Conservation (phyloP, 192 early-diverging fungal genomes). For the Tieghemiomyces parasiticus region DNA sequence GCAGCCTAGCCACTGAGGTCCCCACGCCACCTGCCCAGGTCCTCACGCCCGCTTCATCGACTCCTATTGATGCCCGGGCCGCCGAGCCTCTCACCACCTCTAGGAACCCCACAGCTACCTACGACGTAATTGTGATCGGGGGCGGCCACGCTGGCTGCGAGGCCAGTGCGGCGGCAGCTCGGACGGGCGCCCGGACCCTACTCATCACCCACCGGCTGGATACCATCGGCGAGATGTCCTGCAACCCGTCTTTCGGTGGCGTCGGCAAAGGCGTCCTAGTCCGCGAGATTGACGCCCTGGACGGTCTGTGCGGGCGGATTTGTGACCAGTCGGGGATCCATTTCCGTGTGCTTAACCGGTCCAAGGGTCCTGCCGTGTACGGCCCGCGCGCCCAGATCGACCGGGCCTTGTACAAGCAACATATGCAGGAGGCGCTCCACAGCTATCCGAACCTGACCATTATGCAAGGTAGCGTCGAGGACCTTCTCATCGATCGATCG, state of each 20-base stretch:
- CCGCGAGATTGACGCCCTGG: slow-evolving; percentile 65
- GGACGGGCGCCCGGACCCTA: slow-evolving; percentile 53
- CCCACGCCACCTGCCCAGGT: background rate
- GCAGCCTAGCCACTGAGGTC: background rate
- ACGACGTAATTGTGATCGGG: slow-evolving; percentile 68
- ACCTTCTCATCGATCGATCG: slow-evolving; percentile 41
- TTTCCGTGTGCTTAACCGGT: slow-evolving; percentile 65
- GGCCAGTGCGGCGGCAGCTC: slow-evolving; percentile 60
- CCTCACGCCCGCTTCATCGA: background rate
- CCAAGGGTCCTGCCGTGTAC: slow-evolving; percentile 70
- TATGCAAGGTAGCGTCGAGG: slow-evolving; percentile 49
- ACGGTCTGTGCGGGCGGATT: slow-evolving; percentile 66
- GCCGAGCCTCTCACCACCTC: background rate
- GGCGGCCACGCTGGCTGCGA: slow-evolving; percentile 78
- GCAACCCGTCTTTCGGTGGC: slow-evolving; percentile 76
- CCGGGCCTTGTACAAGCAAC: slow-evolving; percentile 56
- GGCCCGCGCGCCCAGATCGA: slow-evolving; percentile 74
- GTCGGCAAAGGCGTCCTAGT: slow-evolving; percentile 72
- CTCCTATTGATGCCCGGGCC: too few relatives aligned
- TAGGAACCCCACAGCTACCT: background rate
- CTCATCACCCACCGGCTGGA: slow-evolving; percentile 58
- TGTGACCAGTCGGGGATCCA: slow-evolving; percentile 67
- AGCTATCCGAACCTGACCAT: slow-evolving; percentile 55
- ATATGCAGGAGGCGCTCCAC: slow-evolving; percentile 45
- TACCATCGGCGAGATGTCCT: slow-evolving; percentile 79